Evolutionary conservation across 148 eudicot genomes (phyloP).

Genomic region (Euryodendron excelsum): DNA sequence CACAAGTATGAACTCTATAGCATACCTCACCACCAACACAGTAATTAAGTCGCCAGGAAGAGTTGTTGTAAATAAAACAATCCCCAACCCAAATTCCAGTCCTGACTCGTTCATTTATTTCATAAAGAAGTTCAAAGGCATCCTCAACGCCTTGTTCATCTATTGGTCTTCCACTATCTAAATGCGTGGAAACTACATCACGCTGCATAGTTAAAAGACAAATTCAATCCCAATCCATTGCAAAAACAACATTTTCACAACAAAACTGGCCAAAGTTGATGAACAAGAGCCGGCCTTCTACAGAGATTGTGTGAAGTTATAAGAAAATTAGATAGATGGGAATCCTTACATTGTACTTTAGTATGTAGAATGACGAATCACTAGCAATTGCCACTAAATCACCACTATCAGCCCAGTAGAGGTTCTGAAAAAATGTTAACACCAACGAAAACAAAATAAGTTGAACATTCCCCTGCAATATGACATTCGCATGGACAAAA

Average conservation of each 20-base stretch:
- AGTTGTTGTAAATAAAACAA: constrained; percentile 89
- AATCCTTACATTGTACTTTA: constrained; percentile 80
- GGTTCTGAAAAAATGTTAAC: constrained; percentile 49
- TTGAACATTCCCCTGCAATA: not conserved
- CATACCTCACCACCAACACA: constrained; percentile 99
- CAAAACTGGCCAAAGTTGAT: not conserved
- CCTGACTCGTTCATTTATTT: constrained; percentile 92
- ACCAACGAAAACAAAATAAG: not conserved
- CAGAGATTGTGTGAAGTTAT: not conserved
- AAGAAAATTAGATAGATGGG: constrained; percentile 5
- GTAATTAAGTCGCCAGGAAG: constrained; percentile 95
- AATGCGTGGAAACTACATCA: constrained; percentile 72
- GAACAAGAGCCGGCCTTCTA: not conserved
- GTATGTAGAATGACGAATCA: constrained; percentile 91
- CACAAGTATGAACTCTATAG: not conserved
- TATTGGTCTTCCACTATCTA: constrained; percentile 83
- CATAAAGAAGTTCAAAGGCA: constrained; percentile 94
- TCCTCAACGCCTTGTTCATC: constrained; percentile 94
- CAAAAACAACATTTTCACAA: not conserved
- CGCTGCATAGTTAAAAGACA: constrained; percentile 58
- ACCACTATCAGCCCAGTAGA: constrained; percentile 99
- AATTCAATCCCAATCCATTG: constrained; percentile 4
- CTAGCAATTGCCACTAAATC: constrained; percentile 96
- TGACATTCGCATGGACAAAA: constrained; percentile 3
- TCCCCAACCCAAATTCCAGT: constrained; percentile 99